Percentiles rank a stretch among this genome's conserved stretches.
Conservation (phyloP, 768 basidiomycete species). For the Exidia glandulosa region DNA sequence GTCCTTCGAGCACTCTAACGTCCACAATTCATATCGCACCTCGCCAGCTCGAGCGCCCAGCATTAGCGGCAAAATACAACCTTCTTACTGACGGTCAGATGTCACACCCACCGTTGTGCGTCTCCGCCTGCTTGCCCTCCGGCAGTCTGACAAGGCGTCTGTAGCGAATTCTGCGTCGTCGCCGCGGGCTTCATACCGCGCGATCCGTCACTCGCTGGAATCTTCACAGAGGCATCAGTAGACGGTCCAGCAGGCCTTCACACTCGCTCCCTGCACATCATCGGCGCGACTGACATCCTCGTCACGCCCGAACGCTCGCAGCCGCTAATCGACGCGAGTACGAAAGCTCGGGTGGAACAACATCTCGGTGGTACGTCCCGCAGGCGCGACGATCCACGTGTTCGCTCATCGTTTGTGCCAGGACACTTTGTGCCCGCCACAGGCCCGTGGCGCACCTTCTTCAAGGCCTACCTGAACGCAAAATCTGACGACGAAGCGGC, state of each 20-base stretch:
- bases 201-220: constrained; percentile 32
- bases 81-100: constrained; percentile 45
- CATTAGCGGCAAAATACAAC: constrained; percentile 40
- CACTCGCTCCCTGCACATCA: constrained; percentile 70
- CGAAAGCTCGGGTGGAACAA: constrained; percentile 51
- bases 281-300: constrained; percentile 69
- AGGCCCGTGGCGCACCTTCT: constrained; percentile 63
- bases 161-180: constrained; percentile 62
- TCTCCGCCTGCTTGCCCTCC: neutral
- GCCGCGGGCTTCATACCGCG: constrained; percentile 57
- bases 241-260: constrained; percentile 25
- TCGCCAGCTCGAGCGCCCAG: constrained; percentile 41
- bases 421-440: constrained; percentile 81
- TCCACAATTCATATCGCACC: neutral
- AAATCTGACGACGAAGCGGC: neutral
- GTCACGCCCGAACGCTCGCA: constrained; percentile 60
- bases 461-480: constrained; percentile 45
- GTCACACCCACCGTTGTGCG: constrained; percentile 68
- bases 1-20: neutral
- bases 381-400: neutral
- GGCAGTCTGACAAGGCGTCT: neutral
- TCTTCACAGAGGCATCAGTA: constrained; percentile 27
- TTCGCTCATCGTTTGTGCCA: constrained; percentile 16
- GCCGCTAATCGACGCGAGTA: constrained; percentile 41
- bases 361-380: constrained; percentile 59